Conservation (phyloP, 1,284 basidiomycete genomes). For the Trichosporon sp. region DNA sequence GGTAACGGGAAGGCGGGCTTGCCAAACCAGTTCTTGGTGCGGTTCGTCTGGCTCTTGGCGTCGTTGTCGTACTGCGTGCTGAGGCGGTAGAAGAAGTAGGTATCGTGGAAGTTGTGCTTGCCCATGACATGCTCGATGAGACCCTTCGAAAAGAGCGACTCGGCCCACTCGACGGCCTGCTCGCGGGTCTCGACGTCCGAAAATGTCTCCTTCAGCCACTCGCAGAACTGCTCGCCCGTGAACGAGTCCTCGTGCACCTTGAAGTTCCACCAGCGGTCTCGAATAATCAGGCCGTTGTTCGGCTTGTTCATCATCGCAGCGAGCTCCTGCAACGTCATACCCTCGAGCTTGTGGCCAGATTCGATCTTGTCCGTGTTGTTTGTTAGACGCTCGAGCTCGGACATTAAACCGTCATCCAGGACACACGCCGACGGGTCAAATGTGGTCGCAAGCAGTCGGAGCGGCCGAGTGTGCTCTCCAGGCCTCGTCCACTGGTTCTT, state of each 20-base stretch:
- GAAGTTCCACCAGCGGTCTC: slow-evolving; percentile 45
- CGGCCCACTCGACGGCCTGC: slow-evolving; percentile 73
- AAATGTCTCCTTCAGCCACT: slow-evolving; percentile 81
- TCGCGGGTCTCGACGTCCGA: slow-evolving; percentile 72
- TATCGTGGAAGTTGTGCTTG: slow-evolving; percentile 71
- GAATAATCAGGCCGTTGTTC: slow-evolving; percentile 44
- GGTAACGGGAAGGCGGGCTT: slow-evolving; percentile 19
- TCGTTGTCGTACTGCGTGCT: slow-evolving; percentile 60
- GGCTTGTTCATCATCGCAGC: slow-evolving; percentile 46
- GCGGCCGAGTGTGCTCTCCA: slow-evolving; percentile 57
- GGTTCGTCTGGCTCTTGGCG: slow-evolving; percentile 24
- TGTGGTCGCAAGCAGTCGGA: slow-evolving; percentile 72
- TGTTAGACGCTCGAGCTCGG: slow-evolving; percentile 67
- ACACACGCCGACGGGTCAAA: slow-evolving; percentile 73
- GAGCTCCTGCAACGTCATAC: slow-evolving; percentile 38
- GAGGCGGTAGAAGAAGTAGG: slow-evolving; percentile 77
- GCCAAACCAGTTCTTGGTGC: slow-evolving; percentile 36
- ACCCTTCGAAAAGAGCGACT: slow-evolving; percentile 67
- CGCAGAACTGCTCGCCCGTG: slow-evolving; percentile 76
- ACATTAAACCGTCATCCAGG: slow-evolving; percentile 68
- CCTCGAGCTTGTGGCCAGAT: slow-evolving; percentile 33
- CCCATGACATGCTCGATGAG: slow-evolving; percentile 73
- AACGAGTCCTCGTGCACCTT: slow-evolving; percentile 60
- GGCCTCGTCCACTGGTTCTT: slow-evolving; percentile 69
- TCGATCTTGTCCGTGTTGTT: slow-evolving; percentile 36